phyloP scores from a whole-genome alignment of 257 asterid genomes.

The Nicotiana undulata region DNA sequence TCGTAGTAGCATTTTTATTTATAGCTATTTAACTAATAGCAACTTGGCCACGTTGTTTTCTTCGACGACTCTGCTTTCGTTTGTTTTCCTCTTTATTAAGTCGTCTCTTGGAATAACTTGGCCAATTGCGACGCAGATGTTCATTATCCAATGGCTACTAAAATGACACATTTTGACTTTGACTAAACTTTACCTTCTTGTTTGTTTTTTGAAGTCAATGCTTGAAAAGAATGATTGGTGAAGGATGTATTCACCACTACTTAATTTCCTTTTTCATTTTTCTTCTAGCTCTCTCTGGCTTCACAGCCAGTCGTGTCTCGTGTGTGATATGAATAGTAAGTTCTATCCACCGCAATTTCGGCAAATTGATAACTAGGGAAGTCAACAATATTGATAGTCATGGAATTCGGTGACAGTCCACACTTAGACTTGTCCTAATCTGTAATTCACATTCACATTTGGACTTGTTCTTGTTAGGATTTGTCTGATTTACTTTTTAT shows the following conservation, averaged over 20 bases:
- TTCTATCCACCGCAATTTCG: too few relatives aligned
- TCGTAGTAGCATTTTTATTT: neutral
- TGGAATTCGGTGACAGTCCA: neutral
- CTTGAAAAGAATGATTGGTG: neutral
- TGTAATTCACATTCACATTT: neutral
- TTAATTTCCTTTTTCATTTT: too few relatives aligned
- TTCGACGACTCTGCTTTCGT: neutral
- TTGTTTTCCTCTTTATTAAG: neutral
- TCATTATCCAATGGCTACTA: neutral
- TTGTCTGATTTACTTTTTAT: too few relatives aligned
- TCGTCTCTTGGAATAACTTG: neutral
- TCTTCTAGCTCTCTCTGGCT: too few relatives aligned
- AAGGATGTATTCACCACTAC: neutral
- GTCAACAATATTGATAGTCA: neutral
- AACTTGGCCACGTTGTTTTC: neutral
- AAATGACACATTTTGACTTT: neutral
- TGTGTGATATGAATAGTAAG: too few relatives aligned
- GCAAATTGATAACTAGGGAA: neutral
- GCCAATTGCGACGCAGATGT: neutral
- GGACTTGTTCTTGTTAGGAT: too few relatives aligned
- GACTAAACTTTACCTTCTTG: neutral
- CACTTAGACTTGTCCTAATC: neutral
- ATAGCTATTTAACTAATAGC: neutral
- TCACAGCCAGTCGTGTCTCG: too few relatives aligned
- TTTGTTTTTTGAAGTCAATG: neutral